Evolutionary conservation across 805 yeast genomes (phyloP), one percentile per base, ranked within the genome.

Genomic region (Sungouiella blattae): DNA sequence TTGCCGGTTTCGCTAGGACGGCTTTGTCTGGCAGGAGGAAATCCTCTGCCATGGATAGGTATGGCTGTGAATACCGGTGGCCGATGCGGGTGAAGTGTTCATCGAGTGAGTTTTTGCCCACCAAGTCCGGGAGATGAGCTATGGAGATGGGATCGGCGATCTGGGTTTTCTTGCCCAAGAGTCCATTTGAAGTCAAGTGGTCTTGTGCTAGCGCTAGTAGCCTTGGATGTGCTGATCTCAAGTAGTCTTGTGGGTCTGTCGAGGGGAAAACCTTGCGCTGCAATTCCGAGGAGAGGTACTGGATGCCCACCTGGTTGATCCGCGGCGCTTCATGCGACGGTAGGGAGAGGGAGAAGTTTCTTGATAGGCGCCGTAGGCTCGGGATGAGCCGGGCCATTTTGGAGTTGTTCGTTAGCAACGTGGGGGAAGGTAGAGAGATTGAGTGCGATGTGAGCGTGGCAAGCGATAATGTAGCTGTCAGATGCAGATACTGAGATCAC

Each of bases 21-120:
- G 6, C 9, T 6, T 6, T 20, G 8, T 20, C 9, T 11, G 76
- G 75, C 43, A 64, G 47, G 52, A 74, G 17, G 31, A 86, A 71
- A 4, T 62, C 46, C 13, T 70, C 53, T 2, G 80, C 74, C 49
- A 77, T 63, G 1, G 70, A 46, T 27, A 74, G 53, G 56, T 84
- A 89, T 0, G 87, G 83, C 28, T 76, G 73, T 0, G 81, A 60
- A 30, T 77, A 72, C 37, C 65, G 60, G 15, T 60, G 50, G 0
- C 95, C 98, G 3, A 87, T 53, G 41, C 74, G 71, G 47, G 78
- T 72, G 55, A 93, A 93, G 64, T 93, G 99, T 51, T 87, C 95
- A 53, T 85, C 94, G 6, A 93, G 58, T 6, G 79, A 35, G n/a
- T 48, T 64, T 1, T 55, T 39, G 0, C 98, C 98, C 33, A 80